Base-by-base conservation (phyloP, 2,329 filamentous ascomycete species). In the Curvularia sp. region DNA sequence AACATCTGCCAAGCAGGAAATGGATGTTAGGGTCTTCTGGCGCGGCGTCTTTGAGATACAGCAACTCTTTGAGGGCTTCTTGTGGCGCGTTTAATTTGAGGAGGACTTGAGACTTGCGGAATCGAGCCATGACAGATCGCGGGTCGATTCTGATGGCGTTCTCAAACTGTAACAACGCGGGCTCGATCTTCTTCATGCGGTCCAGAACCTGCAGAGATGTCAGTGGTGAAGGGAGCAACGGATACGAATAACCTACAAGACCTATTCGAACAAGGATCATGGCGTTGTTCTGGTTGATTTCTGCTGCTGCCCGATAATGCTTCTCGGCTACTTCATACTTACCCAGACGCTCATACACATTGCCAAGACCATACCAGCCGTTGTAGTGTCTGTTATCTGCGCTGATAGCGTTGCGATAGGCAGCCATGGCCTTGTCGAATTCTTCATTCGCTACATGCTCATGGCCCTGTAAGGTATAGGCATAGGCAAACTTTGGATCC, bases 381-480 rank as follows among this genome's bases (percentile, higher is more conserved):
- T 97, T 97, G 81, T 98, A 99, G 74, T 97, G 94, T 19, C 94
- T 88, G 54, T 86, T 87, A 71, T 99, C 93, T 0, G 92, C 92
- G 43, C 89, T 86, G 66, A 99, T 91, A 1, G 92, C 93, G 52
- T 89, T 87, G 32, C 96, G 87, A 77, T 97, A 99, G 1, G 92
- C 89, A 38, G 89, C 87, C 43, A 97, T 85, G 0, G 95, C 95
- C 75, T 97, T 97, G 74, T 98, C 94, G 72, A 95, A 97, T 76
- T 99, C 96, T 77, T 99, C 96, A 66, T 97, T 98, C 34, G 91
- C 87, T 43, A 98, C 89, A 74, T 97, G 92, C 74, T 99, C 95
- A 75, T 99, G 95, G 1, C 95, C 95, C 75, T 98, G 94, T 3
- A 99, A 80, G 0, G 95, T 98, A 75, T 94, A 97, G 1, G 93